Percentiles rank a stretch among this genome's conserved stretches.
Conservation (phyloP, 1,284 basidiomycete genomes). For the Melampsora americana region DNA sequence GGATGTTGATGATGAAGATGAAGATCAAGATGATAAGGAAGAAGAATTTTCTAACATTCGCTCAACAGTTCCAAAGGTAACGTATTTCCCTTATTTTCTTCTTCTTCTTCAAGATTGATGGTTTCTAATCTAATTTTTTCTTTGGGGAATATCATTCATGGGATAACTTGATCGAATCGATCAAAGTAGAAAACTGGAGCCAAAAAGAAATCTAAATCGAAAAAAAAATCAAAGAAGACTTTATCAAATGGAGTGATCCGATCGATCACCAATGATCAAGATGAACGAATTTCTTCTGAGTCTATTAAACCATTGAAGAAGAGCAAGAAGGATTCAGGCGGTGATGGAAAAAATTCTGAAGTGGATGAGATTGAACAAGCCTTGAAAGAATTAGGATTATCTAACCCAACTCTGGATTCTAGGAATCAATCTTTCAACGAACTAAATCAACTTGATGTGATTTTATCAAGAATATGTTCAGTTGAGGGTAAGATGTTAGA, state of each 20-base stretch:
- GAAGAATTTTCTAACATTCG: background rate
- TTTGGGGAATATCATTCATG: too few relatives aligned
- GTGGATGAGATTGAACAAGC: background rate
- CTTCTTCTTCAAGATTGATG: too few relatives aligned
- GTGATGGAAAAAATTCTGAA: background rate
- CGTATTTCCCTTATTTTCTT: background rate
- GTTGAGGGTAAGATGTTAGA: conserved; percentile 76
- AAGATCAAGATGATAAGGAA: background rate
- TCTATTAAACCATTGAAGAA: background rate
- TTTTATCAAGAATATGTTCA: background rate
- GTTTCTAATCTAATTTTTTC: too few relatives aligned
- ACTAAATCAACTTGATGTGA: background rate
- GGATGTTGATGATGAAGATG: background rate
- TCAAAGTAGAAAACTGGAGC: background rate
- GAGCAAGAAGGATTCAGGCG: background rate
- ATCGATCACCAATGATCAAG: background rate
- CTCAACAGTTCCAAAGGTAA: background rate
- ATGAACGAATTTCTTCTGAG: background rate
- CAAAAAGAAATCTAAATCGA: background rate
- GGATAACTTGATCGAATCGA: background rate
- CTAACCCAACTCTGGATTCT: background rate
- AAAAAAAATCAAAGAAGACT: background rate
- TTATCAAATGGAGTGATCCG: background rate
- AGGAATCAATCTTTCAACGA: background rate
- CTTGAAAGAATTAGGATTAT: background rate